Base-by-base conservation (phyloP, 306 rosid species). In the Sphenostylis stenocarpa region DNA sequence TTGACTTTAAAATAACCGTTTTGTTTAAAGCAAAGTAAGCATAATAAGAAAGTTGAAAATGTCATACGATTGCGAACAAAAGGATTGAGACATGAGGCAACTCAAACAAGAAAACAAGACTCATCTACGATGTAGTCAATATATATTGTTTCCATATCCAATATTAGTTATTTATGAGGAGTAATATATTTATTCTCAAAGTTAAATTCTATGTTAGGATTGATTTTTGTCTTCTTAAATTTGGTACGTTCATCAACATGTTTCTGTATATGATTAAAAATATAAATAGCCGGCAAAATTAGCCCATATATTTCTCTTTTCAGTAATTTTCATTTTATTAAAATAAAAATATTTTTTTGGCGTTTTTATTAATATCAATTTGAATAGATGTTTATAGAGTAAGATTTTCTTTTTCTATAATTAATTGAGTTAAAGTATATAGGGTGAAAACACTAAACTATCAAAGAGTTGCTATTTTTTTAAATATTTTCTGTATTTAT, bases 1-100 rank as follows among this genome's bases (percentile, higher is more conserved):
- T n/a, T n/a, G n/a, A n/a, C n/a, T n/a, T n/a, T n/a, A n/a, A n/a
- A n/a, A n/a, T n/a, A n/a, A n/a, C n/a, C n/a, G n/a, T n/a, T n/a
- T n/a, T n/a, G n/a, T n/a, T n/a, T n/a, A n/a, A n/a, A 38, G 83
- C 67, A 47, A 79, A 72, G 83, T 62, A 62, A 39, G 3, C 60
- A 20, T 52, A 29, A 67, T 72, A 79, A 39, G 74, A 28, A 64
- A 52, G 70, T 77, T 67, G 33, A 67, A 77, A 63, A 17, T 36
- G 56, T 13, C 58, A 67, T 1, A 10, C 12, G 11, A 67, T 24
- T 0, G 10, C 4, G 7, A 67, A 39, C 28, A 43, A 51, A 60
- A 17, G 1, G 17, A 17, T n/a, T 16, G 9, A 4, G 13, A 48
- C 16, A 72, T 19, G 14, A 43, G 1, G 1, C n/a, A 78, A 39